Conservation (phyloP, 2,329 filamentous ascomycete species). For the Ophiostoma australiae region DNA sequence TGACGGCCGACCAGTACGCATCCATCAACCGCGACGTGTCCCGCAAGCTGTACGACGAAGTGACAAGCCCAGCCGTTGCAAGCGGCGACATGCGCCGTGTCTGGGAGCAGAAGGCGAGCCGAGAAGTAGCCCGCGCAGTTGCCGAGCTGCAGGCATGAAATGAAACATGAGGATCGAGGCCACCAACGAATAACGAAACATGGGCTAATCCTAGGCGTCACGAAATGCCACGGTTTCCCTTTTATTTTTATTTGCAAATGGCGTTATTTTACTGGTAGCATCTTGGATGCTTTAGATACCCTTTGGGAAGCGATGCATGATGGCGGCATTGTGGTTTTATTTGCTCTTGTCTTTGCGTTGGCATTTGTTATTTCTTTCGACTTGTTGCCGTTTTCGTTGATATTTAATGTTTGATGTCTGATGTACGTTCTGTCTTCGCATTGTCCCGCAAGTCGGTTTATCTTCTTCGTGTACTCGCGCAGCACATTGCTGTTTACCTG, state of each 20-base stretch:
- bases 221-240: neutral
- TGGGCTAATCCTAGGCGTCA: neutral
- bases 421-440: neutral
- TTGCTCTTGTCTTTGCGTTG: neutral
- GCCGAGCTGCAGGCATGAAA: constrained; percentile 48
- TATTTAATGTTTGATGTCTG: neutral
- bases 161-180: neutral
- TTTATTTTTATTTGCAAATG: constrained; percentile 14
- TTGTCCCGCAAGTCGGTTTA: neutral
- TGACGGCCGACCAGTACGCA: constrained; percentile 87
- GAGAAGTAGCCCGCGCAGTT: constrained; percentile 74
- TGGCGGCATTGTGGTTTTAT: constrained; percentile 6
- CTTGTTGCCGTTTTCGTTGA: neutral
- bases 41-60: constrained; percentile 74
- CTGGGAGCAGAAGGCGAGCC: constrained; percentile 71
- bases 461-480: neutral
- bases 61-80: constrained; percentile 51
- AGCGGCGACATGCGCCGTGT: constrained; percentile 61
- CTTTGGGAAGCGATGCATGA: constrained; percentile 17
- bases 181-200: constrained; percentile 6
- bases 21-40: constrained; percentile 88
- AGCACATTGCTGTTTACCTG: constrained; percentile 5
- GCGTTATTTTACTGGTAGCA: constrained; percentile 18
- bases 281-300: constrained; percentile 19
- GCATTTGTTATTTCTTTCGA: neutral